Base-by-base conservation (phyloP, 23 red algal genomes). In the Gracilaria caudata region DNA sequence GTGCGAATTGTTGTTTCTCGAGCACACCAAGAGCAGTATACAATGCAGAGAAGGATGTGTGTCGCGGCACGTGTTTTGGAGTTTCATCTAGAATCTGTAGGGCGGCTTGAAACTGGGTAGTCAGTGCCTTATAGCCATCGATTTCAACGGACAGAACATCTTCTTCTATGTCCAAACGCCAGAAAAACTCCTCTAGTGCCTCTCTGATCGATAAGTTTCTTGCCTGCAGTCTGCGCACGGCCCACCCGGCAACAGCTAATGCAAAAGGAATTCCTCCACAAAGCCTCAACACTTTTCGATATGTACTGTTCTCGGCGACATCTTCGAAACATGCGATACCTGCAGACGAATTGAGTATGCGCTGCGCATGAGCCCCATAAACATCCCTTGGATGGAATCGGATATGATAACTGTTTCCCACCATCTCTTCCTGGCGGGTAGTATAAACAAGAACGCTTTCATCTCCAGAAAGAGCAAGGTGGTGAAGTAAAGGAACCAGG, bases 221-320 rank as follows among this genome's bases (percentile, higher is more conserved):
- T 7, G 17, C 8, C 7, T 19, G 17, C 61, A 66, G 17, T 66
- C 61, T 66, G 34, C 8, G 17, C 61, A 66, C 7, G 8, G 61
- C 61, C 34, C 61, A 10, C 17, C 61, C 61, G 26, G 61, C 61
- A 7, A 66, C 61, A 10, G 61, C 61, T 37, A 66, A 66, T 10
- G 61, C 8, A 19, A 66, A 66, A 10, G 61, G 61, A 19, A 66
- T 66, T 66, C 61, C 61, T 10, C 34, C 61, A 66, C 61, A 66
- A 66, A 66, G 61, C 8, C 61, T 10, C 8, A 66, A 17, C 17
- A 66, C 8, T 66, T 30, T 37, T 66, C 19, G 61, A 19, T 66
- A 66, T 7, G 26, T 66, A 7, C 17, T 7, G 19, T 66, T 66
- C 61, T 10, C 17, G 34, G 61, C 61, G 17, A 66, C 19, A 9